phyloP scores from a whole-genome alignment of 495 filamentous ascomycete species.

The Xylaria nigripes region DNA sequence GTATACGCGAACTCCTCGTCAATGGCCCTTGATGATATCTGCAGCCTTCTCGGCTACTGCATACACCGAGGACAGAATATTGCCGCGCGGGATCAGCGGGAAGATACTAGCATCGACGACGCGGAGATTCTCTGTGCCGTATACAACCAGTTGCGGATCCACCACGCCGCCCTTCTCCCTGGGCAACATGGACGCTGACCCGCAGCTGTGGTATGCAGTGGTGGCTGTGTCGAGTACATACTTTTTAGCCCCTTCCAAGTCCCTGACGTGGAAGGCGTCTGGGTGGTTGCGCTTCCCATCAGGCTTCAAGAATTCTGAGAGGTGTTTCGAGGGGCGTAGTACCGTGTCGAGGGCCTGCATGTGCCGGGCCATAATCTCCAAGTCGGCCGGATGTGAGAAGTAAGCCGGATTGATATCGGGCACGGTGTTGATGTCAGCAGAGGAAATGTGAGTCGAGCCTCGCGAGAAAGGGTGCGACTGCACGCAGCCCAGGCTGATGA shows the following conservation, averaged over 20 bases:
- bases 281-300: constrained; percentile 7
- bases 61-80: constrained; percentile 42
- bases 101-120: constrained; percentile 47
- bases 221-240: constrained; percentile 3
- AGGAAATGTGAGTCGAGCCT: constrained; percentile 48
- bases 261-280: background rate
- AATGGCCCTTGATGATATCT: too few relatives aligned
- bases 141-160: constrained; percentile 4
- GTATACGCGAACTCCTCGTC: constrained; percentile 24
- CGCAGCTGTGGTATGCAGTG: constrained; percentile 2
- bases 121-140: constrained; percentile 16
- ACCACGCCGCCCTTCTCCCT: constrained; percentile 18
- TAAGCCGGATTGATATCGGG: constrained; percentile 60
- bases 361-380: constrained; percentile 38
- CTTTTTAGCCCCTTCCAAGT: constrained; percentile 11
- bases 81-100: constrained; percentile 35
- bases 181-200: constrained; percentile 3
- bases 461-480: constrained; percentile 46
- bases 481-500: constrained; percentile 31
- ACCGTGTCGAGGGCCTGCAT: background rate
- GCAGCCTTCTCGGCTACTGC: constrained; percentile 46
- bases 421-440: constrained; percentile 42
- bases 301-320: background rate
- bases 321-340: background rate
- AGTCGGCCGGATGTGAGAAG: constrained; percentile 44